Conservation (phyloP, 2,329 filamentous ascomycete genomes). For the Hypoxylon sp. region DNA sequence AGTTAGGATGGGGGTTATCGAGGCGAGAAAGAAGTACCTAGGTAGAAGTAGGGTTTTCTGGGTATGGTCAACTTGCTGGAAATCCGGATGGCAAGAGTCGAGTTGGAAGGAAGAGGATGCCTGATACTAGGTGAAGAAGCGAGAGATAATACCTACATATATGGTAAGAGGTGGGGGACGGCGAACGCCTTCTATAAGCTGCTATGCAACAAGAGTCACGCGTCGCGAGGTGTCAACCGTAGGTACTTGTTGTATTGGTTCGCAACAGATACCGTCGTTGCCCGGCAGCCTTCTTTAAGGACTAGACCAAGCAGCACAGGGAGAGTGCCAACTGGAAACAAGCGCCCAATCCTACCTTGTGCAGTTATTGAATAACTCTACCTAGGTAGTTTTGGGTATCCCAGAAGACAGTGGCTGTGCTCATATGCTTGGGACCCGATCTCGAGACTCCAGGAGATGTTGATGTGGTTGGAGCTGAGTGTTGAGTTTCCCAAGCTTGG, state of each 20-base stretch:
- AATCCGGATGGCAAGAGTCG: neutral
- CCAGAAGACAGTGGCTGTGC: neutral
- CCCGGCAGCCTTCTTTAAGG: neutral
- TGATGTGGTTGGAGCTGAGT: neutral
- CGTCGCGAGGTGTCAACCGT: neutral
- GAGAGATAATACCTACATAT: neutral
- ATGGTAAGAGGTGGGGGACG: neutral
- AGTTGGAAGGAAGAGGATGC: neutral
- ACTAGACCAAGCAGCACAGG: neutral
- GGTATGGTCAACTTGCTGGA: neutral
- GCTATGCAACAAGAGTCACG: neutral
- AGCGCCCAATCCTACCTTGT: neutral
- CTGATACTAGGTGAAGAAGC: neutral
- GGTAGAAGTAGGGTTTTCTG: conserved; percentile 7
- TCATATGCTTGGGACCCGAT: neutral
- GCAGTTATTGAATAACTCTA: neutral
- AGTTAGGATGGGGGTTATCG: neutral
- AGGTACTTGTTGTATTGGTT: neutral
- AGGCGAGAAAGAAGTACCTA: neutral
- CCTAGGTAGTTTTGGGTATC: neutral
- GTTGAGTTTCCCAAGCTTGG: neutral
- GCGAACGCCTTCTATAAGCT: neutral
- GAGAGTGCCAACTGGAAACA: neutral
- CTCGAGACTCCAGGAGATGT: neutral
- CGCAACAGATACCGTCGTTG: neutral